Base-by-base conservation (phyloP, 2,329 filamentous ascomycete genomes). In the Trematosphaeria pertusa region DNA sequence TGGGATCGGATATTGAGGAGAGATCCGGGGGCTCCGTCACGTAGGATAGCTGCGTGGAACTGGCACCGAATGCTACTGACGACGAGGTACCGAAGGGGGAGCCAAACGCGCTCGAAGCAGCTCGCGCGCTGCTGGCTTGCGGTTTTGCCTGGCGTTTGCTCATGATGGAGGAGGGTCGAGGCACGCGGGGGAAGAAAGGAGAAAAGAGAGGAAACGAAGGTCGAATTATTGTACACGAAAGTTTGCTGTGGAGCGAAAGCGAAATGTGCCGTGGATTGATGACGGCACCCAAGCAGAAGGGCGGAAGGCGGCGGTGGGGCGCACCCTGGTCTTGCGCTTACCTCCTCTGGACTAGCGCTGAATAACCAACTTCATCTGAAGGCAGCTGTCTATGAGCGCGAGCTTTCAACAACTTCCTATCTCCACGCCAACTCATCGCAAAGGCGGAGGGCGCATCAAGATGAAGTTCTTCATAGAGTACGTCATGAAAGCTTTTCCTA, bases 21-120 rank as follows among this genome's bases (percentile, higher is more conserved):
- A 96, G 84, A 63, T 96, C 88, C 37, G 89, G 89, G 8, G 91
- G 89, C 63, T 96, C 91, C 42, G 88, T 81, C 41, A 97, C 83
- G 74, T 96, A 97, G 34, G 92, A 96, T 30, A 99, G 80, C 34
- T 77, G 76, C n/a, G 84, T 87, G 2, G 81, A 75, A 20, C 77
- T 74, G 43, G 70, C 68, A 37, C 76, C 75, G 43, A 78, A 76
- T 9, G 72, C 69, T n/a, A 67, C 60, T 22, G 65, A 60, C 19
- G 65, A 72, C 64, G 26, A 59, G 14, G 56, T 56, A 31, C 76
- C 72, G 51, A 76, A 74, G 24, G 54, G 60, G 14, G 60, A 47
- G 9, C 76, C 73, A 50, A 75, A 73, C 2, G 69, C 72, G 17
- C 68, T 69, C 41, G 76, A 74, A 56, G 78, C 78, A 57, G 81